Base-by-base conservation (phyloP, 306 rosid species). In the Acmispon strigosus region DNA sequence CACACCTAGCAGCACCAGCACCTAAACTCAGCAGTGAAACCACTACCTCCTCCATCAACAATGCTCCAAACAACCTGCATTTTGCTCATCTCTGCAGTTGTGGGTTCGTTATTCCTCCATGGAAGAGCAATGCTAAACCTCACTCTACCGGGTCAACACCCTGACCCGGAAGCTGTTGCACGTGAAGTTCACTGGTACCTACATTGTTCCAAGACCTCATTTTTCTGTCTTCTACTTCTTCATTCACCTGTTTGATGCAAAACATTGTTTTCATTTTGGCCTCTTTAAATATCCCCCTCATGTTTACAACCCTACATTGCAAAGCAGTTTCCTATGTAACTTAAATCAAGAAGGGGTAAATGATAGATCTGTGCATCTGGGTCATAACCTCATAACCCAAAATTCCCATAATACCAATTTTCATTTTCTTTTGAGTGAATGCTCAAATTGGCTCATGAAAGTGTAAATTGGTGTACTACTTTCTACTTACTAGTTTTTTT, bases 121-220 rank as follows among this genome's bases (percentile, higher is more conserved):
- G 84, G 77, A 45, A 17, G 19, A 11, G 68, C 89, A 45, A 44
- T 62, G 56, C 78, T 83, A 69, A 92, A 89, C 84, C 74, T 86
- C 81, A 92, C 93, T 58, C 98, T 92, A 18, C 85, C 96, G 0
- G 96, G 96, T 1, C 96, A 88, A 47, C 96, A 92, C 15, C 98
- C 98, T 1, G 73, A 85, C 78, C 96, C 98, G 0, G 92, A 92
- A 51, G 76, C 86, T 56, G 91, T 92, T 45, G 96, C 80, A 8
- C 80, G 34, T 43, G 74, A 88, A 75, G 84, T 90, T 80, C 91
- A 92, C 39, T 79, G 96, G 98, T 88, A 61, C 41, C 4, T 8
- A 65, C 37, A 32, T 32, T 32, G 37, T 32, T 32, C 37, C 37
- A 32, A 32, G 37, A 32, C 8, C 37, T 32, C 37, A 32, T 32